Percentiles rank a stretch among this genome's conserved stretches.
phyloP scores from a whole-genome alignment of 257 asterid species.

The Perilla frutescens region DNA sequence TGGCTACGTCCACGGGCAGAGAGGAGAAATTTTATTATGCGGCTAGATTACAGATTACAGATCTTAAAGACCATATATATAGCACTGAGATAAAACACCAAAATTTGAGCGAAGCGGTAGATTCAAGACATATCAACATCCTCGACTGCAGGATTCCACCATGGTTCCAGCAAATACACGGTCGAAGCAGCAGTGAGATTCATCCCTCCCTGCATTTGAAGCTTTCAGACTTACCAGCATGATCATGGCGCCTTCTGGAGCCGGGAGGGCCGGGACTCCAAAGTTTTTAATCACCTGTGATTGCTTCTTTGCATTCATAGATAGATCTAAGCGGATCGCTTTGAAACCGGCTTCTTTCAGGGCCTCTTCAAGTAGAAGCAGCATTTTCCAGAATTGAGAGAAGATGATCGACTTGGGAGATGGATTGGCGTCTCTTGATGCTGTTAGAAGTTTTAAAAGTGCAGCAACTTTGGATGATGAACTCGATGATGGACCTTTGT shows the following conservation, averaged over 20 bases:
- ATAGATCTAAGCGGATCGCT: conserved; percentile 73
- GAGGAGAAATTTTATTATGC: too few species aligned
- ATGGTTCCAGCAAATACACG: conserved; percentile 86
- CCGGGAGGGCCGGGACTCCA: conserved; percentile 37
- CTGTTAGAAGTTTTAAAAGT: conserved; percentile 63
- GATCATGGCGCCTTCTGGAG: conserved; percentile 70
- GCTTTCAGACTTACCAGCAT: conserved; percentile 90
- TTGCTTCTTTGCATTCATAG: conserved; percentile 67
- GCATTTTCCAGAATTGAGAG: conserved; percentile 81
- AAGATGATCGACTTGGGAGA: conserved; percentile 72
- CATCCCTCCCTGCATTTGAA: conserved; percentile 76
- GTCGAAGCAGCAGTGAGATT: conserved; percentile 82
- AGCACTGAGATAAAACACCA: too few species aligned
- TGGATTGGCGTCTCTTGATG: conserved; percentile 52
- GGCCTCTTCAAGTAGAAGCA: conserved; percentile 73
- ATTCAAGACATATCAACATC: too few species aligned
- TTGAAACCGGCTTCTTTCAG: conserved; percentile 71
- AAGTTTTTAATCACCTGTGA: conserved; percentile 69
- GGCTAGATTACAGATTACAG: too few species aligned
- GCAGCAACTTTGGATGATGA: conserved; percentile 73
- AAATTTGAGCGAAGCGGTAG: too few species aligned
- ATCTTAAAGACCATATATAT: too few species aligned
- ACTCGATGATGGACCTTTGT: conserved; percentile 41
- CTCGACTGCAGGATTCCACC: conserved; percentile 99
- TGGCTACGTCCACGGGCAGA: too few species aligned